Base-by-base conservation (phyloP, 805 yeast genomes). In the Lipomyces sp. region DNA sequence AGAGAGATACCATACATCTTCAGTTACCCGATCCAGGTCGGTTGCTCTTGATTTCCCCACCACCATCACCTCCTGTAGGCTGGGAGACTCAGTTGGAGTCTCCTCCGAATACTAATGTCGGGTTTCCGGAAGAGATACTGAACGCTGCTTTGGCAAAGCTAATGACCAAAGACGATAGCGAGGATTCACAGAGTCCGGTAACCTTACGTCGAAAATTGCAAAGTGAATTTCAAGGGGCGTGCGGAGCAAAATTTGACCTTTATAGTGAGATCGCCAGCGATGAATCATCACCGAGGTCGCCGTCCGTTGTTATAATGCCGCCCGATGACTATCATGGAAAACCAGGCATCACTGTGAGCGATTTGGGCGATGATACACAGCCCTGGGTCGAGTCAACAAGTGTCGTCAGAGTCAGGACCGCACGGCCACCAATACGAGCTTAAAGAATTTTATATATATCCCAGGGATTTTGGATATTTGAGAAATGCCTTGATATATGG, bases 31-130 rank as follows among this genome's bases (percentile, higher is more conserved):
- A 69, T 32, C 56, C 58, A 24, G 74, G 74, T 18, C 63, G 65
- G 62, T 55, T 71, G 32, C 61, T 70, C 53, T 56, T 72, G 53
- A 71, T 73, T 13, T 71, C 74, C 29, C 75, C 75, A 15, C 75
- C 75, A 32, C 72, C 73, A 33, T 73, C 75, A 18, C 75, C 75
- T n/a, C 75, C 75, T 1, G 64, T 69, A 3, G 75, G 69, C 1
- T 73, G 75, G 75, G 64, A 62, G 33, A 35, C 68, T 29, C 29
- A 29, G 7, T 57, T 51, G 11, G 75, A 73, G 56, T 72, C 69
- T 13, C 70, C 75, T 13, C 75, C 75, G 34, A 73, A 73, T 39
- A 29, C 51, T 29, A 55, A 63, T 18, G 37, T 56, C 1, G 74
- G 73, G 1, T 63, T 64, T 3, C 55, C 56, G 3, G 60, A 66